Conservation (phyloP, 257 asterid genomes). For the Solanum etuberosum region DNA sequence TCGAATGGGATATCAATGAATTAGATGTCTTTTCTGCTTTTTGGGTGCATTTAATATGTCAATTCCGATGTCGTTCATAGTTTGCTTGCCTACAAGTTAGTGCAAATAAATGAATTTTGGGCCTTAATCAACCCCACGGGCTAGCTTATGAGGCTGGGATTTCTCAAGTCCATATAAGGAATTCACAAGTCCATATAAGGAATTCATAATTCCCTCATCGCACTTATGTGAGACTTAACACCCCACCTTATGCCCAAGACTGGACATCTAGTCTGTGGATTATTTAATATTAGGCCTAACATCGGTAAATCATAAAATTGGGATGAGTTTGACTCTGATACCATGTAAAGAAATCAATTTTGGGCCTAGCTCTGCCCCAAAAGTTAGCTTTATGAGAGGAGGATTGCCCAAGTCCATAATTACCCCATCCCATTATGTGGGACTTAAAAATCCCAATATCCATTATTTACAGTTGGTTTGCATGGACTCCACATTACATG, state of each 20-base stretch:
- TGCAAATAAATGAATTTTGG: no score
- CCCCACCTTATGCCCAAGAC: neutral
- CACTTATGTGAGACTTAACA: neutral
- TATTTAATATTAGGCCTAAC: neutral
- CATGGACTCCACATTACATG: neutral
- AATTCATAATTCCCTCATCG: neutral
- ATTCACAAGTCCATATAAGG: neutral
- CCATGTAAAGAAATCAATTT: neutral
- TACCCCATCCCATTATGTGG: neutral
- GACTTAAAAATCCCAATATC: neutral
- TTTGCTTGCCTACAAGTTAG: neutral
- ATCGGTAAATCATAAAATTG: neutral
- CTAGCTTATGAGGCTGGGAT: neutral
- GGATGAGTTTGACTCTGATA: neutral
- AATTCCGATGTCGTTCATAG: neutral
- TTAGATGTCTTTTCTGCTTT: neutral
- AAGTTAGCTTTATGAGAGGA: neutral
- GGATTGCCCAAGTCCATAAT: neutral
- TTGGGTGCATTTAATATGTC: neutral
- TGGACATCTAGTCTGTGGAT: neutral
- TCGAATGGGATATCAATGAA: neutral
- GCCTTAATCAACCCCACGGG: neutral
- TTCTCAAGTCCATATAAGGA: neutral
- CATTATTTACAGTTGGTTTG: neutral
- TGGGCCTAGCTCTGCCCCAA: neutral